A percentile compares a stretch with the other conserved stretches of the same genome.
These are phyloP conservation scores for Pyrrhoderma noxium DNA, from an alignment of 1,284 basidiomycete genomes.

Conservation along the genomic window DNA sequence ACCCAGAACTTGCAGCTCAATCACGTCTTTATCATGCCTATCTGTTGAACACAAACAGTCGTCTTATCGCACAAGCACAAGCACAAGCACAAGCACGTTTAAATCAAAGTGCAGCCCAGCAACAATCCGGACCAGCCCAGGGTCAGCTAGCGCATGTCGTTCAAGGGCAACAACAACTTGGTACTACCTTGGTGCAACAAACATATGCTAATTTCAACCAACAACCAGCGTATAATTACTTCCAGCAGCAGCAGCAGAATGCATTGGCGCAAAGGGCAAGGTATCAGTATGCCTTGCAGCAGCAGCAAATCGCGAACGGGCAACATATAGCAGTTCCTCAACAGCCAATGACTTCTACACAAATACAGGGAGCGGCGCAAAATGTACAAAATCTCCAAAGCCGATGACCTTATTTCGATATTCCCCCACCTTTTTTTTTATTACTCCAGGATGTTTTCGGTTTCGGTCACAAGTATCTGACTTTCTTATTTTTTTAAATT, in stretches of 20 bases:
- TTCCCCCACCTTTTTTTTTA: neutral
- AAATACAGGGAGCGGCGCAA: slow-evolving; percentile 12
- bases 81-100: slow-evolving; percentile 22
- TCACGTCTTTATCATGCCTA: no score
- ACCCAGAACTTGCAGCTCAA: no score
- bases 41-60: no score
- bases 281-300: neutral
- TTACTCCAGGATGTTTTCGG: neutral
- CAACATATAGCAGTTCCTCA: slow-evolving; percentile 9
- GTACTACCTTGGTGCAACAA: slow-evolving; percentile 17
- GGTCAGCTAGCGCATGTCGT: slow-evolving; percentile 1
- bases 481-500: no score
- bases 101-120: slow-evolving; percentile 8
- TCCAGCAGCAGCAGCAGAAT: slow-evolving; percentile 8
- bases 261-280: slow-evolving; percentile 4
- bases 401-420: slow-evolving; percentile 2
- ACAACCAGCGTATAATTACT: slow-evolving; percentile 16
- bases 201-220: slow-evolving; percentile 25
- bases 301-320: slow-evolving; percentile 6
- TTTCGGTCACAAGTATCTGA: no score
- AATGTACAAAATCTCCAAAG: slow-evolving; percentile 5
- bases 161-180: slow-evolving; percentile 11
- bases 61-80: no score
- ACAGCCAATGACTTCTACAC: slow-evolving; percentile 5
- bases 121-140: slow-evolving; percentile 1